phyloP scores from a whole-genome alignment of 768 basidiomycete genomes.

The Coprinopsis strossmayeri region DNA sequence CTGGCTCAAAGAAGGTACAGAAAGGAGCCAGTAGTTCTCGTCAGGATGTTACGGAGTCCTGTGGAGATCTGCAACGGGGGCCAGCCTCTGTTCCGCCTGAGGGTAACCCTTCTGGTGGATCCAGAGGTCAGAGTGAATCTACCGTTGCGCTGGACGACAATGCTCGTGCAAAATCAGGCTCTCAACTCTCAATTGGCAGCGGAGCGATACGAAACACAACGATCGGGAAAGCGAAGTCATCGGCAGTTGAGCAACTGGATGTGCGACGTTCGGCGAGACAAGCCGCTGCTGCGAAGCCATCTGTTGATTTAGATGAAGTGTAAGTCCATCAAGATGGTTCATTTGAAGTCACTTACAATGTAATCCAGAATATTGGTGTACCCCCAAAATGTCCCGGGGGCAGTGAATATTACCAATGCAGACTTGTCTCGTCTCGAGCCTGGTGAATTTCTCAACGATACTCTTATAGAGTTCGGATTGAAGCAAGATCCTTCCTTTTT shows the following conservation, averaged over 20 bases:
- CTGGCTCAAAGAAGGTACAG: too few species aligned
- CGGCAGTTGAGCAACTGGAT: constrained; percentile 17
- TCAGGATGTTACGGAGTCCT: too few species aligned
- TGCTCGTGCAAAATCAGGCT: too few species aligned
- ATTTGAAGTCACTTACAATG: too few species aligned
- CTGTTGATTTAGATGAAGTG: constrained; percentile 59
- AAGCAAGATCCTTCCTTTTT: constrained; percentile 49
- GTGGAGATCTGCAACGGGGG: too few species aligned
- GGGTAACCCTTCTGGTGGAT: too few species aligned
- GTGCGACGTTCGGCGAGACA: constrained; percentile 23
- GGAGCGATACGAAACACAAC: background rate
- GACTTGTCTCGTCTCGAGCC: constrained; percentile 71
- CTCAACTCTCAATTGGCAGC: background rate
- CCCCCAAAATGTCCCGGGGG: constrained; percentile 62
- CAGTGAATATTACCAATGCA: constrained; percentile 74
- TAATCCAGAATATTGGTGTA: constrained; percentile 71
- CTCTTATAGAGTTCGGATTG: constrained; percentile 91
- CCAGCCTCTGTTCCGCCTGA: too few species aligned
- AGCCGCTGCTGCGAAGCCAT: constrained; percentile 15
- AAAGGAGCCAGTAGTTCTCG: too few species aligned
- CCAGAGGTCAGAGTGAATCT: too few species aligned
- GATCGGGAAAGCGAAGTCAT: background rate
- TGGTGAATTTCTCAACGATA: constrained; percentile 91
- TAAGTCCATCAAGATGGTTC: too few species aligned
- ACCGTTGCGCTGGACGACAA: too few species aligned